phyloP scores from a whole-genome alignment of 768 basidiomycete species.

The Lentinula aciculospora region DNA sequence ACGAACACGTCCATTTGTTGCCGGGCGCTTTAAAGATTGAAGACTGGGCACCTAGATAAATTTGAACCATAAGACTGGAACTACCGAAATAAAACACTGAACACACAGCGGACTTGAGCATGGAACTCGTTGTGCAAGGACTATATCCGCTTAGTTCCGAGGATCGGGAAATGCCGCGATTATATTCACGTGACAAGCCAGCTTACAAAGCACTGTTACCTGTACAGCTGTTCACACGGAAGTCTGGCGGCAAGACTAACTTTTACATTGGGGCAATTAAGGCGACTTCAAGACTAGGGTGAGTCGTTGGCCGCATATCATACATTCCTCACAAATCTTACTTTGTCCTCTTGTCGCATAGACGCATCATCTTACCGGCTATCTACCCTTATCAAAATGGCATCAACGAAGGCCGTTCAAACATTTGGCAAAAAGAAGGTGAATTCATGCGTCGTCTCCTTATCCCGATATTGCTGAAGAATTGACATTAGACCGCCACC shows the following conservation, averaged over 20 bases:
- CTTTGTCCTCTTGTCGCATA: conserved; percentile 10
- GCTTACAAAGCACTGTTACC: background rate
- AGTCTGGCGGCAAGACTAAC: background rate
- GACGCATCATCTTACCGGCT: conserved; percentile 16
- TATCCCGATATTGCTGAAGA: conserved; percentile 5
- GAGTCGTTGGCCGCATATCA: conserved; percentile 5
- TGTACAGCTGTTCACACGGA: conserved; percentile 1
- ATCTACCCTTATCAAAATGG: conserved; percentile 48
- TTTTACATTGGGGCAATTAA: background rate
- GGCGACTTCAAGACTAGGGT: conserved; percentile 13
- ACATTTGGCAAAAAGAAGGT: conserved; percentile 99
- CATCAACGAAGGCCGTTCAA: conserved; percentile 87
- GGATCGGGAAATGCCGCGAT: background rate
- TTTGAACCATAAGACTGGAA: background rate
- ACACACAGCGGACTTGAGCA: conserved; percentile 7
- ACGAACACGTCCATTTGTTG: background rate
- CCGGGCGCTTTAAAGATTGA: background rate
- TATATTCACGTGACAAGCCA: background rate
- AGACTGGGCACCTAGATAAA: background rate
- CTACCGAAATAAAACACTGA: too few species aligned
- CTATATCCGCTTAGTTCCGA: background rate
- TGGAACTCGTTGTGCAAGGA: background rate
- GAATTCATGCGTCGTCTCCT: conserved; percentile 19
- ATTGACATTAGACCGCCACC: conserved; percentile 74
- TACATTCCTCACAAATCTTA: conserved; percentile 7